Conservation (phyloP, 495 filamentous ascomycete genomes). For the Aspergillus wentii region DNA sequence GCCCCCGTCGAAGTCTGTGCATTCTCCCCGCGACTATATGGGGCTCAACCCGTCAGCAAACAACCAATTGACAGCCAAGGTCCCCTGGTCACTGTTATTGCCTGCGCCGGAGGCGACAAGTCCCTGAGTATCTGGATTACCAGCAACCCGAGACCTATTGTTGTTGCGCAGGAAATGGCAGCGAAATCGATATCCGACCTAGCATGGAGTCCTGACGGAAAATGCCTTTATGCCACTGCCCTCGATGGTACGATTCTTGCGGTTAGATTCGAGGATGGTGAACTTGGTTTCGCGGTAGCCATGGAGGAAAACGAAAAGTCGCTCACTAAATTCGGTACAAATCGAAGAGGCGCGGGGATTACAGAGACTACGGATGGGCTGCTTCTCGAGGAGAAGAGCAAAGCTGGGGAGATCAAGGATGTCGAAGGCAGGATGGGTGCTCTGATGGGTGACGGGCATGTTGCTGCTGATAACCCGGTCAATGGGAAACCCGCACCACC, state of each 20-base stretch:
- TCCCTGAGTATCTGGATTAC: constrained; percentile 96
- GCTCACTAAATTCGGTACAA: constrained; percentile 86
- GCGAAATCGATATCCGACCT: constrained; percentile 90
- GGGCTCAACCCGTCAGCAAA: constrained; percentile 56
- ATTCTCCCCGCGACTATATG: constrained; percentile 90
- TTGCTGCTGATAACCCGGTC: constrained; percentile 21
- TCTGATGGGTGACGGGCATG: constrained; percentile 78
- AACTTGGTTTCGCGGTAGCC: constrained; percentile 67
- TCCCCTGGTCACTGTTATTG: constrained; percentile 84
- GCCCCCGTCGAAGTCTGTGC: constrained; percentile 94
- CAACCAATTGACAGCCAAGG: constrained; percentile 33
- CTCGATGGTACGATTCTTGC: constrained; percentile 83
- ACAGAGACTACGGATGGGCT: constrained; percentile 86
- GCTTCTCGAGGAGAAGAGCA: constrained; percentile 84
- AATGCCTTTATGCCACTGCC: constrained; percentile 76
- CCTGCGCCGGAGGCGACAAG: constrained; percentile 94
- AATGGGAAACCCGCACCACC: constrained; percentile 36
- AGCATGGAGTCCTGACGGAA: constrained; percentile 91
- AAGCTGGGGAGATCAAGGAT: constrained; percentile 79
- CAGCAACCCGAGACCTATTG: constrained; percentile 80
- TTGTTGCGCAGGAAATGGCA: constrained; percentile 81
- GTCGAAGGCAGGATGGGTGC: constrained; percentile 96
- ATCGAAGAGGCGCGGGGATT: constrained; percentile 78
- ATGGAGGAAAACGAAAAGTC: constrained; percentile 87
- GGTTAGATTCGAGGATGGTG: constrained; percentile 65